Percentiles rank a stretch among this genome's conserved stretches.
Conservation (phyloP, 2,329 filamentous ascomycete species). For the Tothia fuscella region DNA sequence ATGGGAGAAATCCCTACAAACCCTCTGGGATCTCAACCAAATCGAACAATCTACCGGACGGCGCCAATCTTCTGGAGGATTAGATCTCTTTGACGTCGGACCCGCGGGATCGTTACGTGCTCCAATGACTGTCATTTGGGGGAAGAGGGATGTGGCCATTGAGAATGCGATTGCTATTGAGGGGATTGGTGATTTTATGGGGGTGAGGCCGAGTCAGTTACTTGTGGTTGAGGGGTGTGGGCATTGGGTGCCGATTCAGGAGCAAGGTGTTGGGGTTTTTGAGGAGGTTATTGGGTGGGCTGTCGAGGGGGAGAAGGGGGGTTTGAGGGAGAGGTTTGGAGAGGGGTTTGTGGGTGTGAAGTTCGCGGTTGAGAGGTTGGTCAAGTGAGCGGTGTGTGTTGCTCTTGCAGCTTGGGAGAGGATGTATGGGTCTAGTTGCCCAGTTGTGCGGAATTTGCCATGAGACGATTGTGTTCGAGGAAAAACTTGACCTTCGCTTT, state of each 20-base stretch:
- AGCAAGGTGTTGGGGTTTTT: conserved; percentile 30
- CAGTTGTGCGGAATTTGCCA: too few species aligned
- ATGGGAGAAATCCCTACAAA: conserved; percentile 43
- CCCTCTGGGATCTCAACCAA: conserved; percentile 34
- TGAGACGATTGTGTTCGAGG: too few species aligned
- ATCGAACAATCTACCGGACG: conserved; percentile 22
- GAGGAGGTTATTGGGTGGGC: conserved; percentile 26
- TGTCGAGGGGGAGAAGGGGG: conserved; percentile 16
- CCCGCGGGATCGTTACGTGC: conserved; percentile 37
- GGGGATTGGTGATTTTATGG: conserved; percentile 40
- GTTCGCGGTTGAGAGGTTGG: too few species aligned
- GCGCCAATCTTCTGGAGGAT: conserved; percentile 22
- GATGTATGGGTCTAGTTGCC: too few species aligned
- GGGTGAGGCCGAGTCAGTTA: conserved; percentile 35
- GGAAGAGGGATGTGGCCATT: conserved; percentile 39
- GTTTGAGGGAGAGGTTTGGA: conserved; percentile 1
- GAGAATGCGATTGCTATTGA: conserved; percentile 37
- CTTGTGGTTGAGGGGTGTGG: conserved; percentile 37
- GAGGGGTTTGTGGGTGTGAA: too few species aligned
- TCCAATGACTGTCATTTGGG: conserved; percentile 42
- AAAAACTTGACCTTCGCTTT: too few species aligned
- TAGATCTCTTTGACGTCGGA: conserved; percentile 32
- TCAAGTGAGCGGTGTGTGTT: too few species aligned
- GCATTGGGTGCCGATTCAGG: conserved; percentile 43
- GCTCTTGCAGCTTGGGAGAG: too few species aligned